phyloP scores from a whole-genome alignment of 2,329 filamentous ascomycete genomes.

The Emmonsiellopsis sp. region DNA sequence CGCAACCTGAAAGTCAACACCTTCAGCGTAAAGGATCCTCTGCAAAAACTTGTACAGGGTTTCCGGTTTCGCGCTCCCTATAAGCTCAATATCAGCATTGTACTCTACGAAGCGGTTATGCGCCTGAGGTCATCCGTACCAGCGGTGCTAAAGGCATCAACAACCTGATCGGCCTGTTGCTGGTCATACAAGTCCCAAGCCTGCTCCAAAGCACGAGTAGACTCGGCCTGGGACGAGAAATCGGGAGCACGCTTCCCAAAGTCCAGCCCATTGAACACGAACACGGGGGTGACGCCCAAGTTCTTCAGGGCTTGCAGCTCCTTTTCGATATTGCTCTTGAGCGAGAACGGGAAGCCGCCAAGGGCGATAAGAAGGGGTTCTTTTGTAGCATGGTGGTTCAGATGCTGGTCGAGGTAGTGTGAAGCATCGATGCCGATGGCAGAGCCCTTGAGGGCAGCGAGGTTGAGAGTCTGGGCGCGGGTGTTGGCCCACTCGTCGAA shows the following conservation, averaged over 20 bases:
- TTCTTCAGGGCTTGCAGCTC: constrained; percentile 66
- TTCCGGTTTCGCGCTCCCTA: constrained; percentile 62
- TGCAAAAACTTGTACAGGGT: constrained; percentile 71
- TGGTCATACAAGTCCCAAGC: constrained; percentile 85
- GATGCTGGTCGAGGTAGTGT: constrained; percentile 73
- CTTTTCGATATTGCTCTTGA: constrained; percentile 64
- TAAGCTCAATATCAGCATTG: constrained; percentile 16
- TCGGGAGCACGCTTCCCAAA: constrained; percentile 64
- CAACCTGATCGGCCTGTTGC: constrained; percentile 68
- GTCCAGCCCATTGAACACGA: constrained; percentile 85
- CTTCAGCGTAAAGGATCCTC: constrained; percentile 57
- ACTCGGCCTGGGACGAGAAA: constrained; percentile 49
- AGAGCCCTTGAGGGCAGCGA: constrained; percentile 63
- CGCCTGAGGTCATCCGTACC: constrained; percentile 40
- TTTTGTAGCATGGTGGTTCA: constrained; percentile 59
- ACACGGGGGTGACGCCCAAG: constrained; percentile 65
- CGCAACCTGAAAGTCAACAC: constrained; percentile 68
- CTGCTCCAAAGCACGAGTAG: constrained; percentile 58
- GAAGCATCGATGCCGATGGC: constrained; percentile 80
- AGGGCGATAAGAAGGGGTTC: constrained; percentile 86
- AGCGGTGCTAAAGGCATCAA: constrained; percentile 75
- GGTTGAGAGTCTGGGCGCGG: constrained; percentile 47
- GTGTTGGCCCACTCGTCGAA: constrained; percentile 50
- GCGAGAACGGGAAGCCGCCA: constrained; percentile 73
- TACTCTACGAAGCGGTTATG: not conserved